These are phyloP conservation scores for Globisporangium carolinianum DNA, from an alignment of 352 stramenopile genomes.

Conservation along the genomic window DNA sequence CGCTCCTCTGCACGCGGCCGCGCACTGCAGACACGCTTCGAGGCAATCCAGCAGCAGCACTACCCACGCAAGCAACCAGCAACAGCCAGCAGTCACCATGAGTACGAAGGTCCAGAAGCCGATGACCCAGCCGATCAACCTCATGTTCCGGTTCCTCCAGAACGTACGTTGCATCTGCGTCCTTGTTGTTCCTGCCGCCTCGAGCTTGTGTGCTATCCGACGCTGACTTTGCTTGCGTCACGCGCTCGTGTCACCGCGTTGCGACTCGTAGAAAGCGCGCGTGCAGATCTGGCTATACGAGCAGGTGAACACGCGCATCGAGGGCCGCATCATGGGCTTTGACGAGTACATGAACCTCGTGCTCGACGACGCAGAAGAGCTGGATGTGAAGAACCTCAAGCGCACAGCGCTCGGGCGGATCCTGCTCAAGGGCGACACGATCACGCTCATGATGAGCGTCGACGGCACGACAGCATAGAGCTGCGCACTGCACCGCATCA, in stretches of 20 bases:
- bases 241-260: not conserved
- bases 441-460: slow-evolving; percentile 97
- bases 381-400: slow-evolving; percentile 94
- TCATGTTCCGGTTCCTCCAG: slow-evolving; percentile 99
- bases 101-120: slow-evolving; percentile 96
- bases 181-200: not conserved
- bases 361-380: slow-evolving; percentile 96
- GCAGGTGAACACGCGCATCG: slow-evolving; percentile 97
- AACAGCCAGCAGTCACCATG: slow-evolving; percentile 40
- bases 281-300: slow-evolving; percentile 99
- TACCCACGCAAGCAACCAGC: not conserved
- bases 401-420: slow-evolving; percentile 94
- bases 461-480: slow-evolving; percentile 19
- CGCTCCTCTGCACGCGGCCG: too few species aligned
- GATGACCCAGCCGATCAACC: slow-evolving; percentile 99
- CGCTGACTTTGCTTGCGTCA: not conserved
- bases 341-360: slow-evolving; percentile 99
- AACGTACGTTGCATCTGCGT: slow-evolving; percentile 61
- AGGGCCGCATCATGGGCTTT: slow-evolving; percentile 98
- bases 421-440: slow-evolving; percentile 99
- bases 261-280: slow-evolving; percentile 61
- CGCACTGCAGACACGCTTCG: too few species aligned
- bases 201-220: not conserved
- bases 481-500: not conserved
- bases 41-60: too few species aligned